Base-by-base conservation (phyloP, 1,284 basidiomycete genomes). In the Papiliotrema terrestris region DNA sequence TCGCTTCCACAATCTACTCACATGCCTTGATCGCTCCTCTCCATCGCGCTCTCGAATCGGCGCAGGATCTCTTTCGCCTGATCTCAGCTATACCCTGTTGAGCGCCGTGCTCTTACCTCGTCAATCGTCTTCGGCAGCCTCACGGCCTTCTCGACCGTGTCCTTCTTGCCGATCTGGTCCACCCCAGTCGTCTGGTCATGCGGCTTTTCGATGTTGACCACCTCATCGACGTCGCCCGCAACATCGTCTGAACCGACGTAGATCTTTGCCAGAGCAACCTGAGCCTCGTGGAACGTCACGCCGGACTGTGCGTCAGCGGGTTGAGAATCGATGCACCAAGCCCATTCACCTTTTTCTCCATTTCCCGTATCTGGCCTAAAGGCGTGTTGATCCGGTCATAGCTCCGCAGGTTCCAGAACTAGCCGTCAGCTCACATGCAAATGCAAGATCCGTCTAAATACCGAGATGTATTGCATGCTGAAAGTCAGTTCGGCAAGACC, bases 361-460 rank as follows among this genome's bases (percentile, higher is more conserved):
- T 88, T 61, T 83, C 64, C 49, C 80, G 75, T 69, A 92, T 87
- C 66, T 83, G 80, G 0, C 81, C 80, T 59, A 51, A 73, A 56
- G 63, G 91, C 0, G 86, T 86, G 69, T 94, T 94, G 75, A 97
- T 91, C 29, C 93, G 82, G 71, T 97, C 94, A 72, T 94, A 96
- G 1, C 86, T 81, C 41, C 93, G 83, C 35, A 97, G 80, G 74
- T 96, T 91, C 78, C 89, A 96, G 81, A 95, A 91, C 19, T 86
- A 82, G 62, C 90, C 87, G 72, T 87, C 90, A 59, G 88, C 37
- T 37, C 29, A 8, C 6, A 9, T 8, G 11, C 13, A 25, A 2
- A 36, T 20, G n/a, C 48, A 17, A 36, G 13, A 32, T 19, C 22
- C n/a, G 22, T 13, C 48, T 65, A 49, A 32, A 67, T n/a, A n/a